These are phyloP conservation scores for Rhizopus stolonifer DNA, from an alignment of 371 early-diverging fungal species.

Conservation along the genomic window DNA sequence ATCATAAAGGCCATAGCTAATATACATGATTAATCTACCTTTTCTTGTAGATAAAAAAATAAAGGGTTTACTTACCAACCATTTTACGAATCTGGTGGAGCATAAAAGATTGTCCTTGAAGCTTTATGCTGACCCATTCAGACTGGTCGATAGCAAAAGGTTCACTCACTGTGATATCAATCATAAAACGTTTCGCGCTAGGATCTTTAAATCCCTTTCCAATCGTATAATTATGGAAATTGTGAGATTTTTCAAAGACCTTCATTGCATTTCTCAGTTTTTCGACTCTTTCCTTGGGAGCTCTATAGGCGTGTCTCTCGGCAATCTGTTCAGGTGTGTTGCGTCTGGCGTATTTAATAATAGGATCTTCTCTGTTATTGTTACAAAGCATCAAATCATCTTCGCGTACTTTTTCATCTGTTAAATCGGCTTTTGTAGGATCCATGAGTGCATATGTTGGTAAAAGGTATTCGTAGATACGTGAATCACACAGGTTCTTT, in stretches of 20 bases:
- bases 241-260: conserved; percentile 87
- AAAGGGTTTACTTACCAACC: conserved; percentile 67
- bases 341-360: conserved; percentile 29
- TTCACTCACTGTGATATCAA: conserved; percentile 70
- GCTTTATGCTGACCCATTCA: conserved; percentile 93
- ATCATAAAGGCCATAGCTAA: conserved; percentile 75
- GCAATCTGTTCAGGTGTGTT: conserved; percentile 42
- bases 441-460: conserved; percentile 89
- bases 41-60: background rate
- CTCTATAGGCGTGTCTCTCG: conserved; percentile 65
- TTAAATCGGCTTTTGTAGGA: conserved; percentile 24
- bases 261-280: conserved; percentile 68
- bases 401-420: conserved; percentile 16
- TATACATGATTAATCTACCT: background rate
- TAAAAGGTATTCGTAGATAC: conserved; percentile 97
- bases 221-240: conserved; percentile 97
- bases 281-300: conserved; percentile 57
- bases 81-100: conserved; percentile 99
- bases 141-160: conserved; percentile 75
- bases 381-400: conserved; percentile 22
- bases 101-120: conserved; percentile 99
- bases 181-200: conserved; percentile 81
- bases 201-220: conserved; percentile 75
- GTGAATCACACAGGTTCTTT: conserved; percentile 88
- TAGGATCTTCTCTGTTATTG: conserved; percentile 13